Evolutionary conservation across 805 yeast genomes (phyloP), one percentile per base, ranked within the genome.

Genomic region (Tetrapisispora pingtungensis): DNA sequence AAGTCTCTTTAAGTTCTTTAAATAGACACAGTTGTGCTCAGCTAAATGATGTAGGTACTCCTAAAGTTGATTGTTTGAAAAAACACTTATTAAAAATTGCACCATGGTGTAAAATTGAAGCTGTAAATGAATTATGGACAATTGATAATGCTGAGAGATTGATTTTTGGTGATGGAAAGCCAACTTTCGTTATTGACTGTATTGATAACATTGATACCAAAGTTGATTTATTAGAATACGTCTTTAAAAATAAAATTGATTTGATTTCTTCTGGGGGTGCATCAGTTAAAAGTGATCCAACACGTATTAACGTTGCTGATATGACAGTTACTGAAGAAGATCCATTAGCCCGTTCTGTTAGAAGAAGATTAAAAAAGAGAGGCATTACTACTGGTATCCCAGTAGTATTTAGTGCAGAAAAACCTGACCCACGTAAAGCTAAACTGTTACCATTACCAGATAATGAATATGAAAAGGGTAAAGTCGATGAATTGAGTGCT

Each of bases 191-290:
- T 22, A 84, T 93, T 26, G 99, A 93, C 59, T 93, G 97, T 67
- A 93, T 93, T 53, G 99, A 93, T 65, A 93, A 93, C 61, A 82
- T 93, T 47, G 96, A 90, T 55, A 89, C 97, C n/a, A 93, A 93
- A 58, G 94, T 89, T 24, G 98, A 93, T 56, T 68, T 93, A 42
- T 68, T 93, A 51, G 80, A 80, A 28, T 89, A 73, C 64, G 81
- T 95, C 52, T 68, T 80, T 58, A 70, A 72, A 15, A 66, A 77
- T 36, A 62, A 71, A 1, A 59, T 90, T 30, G 77, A 75, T n/a
- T 83, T 88, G 28, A 75, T 93, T 33, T 80, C 95, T 4, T 84
- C 96, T 0, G 94, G 94, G 79, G 99, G 99, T 24, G 97, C 99
- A 1, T 95, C 96, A 4, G 83, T 96, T 54, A 93, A 93, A 62